Conservation (phyloP, 257 asterid genomes). For the Solanum boliviense region DNA sequence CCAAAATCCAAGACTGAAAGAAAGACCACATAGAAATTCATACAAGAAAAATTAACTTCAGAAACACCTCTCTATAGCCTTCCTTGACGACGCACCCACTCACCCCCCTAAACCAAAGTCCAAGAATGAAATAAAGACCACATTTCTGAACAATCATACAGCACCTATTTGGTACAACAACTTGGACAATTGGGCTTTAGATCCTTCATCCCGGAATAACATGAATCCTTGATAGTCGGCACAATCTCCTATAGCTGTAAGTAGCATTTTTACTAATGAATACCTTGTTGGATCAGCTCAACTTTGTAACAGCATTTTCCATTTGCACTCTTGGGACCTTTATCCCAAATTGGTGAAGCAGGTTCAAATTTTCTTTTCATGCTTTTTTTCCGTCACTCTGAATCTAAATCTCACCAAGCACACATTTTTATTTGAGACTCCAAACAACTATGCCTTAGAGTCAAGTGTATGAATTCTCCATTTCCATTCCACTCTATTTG, state of each 20-base stretch:
- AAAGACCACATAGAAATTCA: not conserved
- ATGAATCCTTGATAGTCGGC: not conserved
- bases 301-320: not conserved
- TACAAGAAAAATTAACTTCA: not conserved
- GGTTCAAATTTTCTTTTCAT: not conserved
- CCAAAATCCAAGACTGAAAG: not conserved
- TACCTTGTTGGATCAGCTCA: not conserved
- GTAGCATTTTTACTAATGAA: not conserved
- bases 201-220: not conserved
- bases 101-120: not conserved
- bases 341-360: not conserved
- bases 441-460: not conserved
- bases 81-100: not conserved
- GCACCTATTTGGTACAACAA: not conserved
- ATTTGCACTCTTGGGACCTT: not conserved
- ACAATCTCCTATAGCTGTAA: not conserved
- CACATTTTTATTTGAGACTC: not conserved
- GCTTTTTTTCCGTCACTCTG: not conserved
- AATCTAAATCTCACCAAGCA: not conserved
- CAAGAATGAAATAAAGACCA: not conserved
- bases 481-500: not conserved
- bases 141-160: not conserved
- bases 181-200: not conserved
- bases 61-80: not conserved
- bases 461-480: not conserved